Evolutionary conservation across 129 eudicot species (phyloP), one percentile per base, ranked within the genome.

Genomic region (Rutidosis leptorrhynchoides): DNA sequence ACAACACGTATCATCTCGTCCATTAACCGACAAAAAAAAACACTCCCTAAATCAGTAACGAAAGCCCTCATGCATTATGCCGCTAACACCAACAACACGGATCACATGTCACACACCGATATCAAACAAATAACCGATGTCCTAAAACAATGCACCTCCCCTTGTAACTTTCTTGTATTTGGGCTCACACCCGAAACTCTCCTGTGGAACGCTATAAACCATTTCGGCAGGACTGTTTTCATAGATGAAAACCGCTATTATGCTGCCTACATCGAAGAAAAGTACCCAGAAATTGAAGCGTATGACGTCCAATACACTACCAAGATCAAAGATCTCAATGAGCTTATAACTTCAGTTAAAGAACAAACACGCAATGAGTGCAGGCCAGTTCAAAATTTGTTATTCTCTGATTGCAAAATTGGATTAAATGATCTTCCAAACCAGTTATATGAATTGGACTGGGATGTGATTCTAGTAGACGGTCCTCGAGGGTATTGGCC

Each of bases 401-500:
- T 94, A 24, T 94, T 94, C 43, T 94, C 99, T 1, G 99, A 94
- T 28, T 94, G 99, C 58, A 86, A 79, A 23, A 78, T 94, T 6
- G 99, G 97, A 25, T 66, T 94, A 3, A 94, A 94, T 28, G 99
- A 94, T 62, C 83, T 94, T 32, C 99, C 99, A 12, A 94, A 94
- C 61, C 99, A 94, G 48, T 64, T 94, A 59, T 94, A 94, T 65
- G 97, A 86, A 58, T 43, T 94, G 28, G 90, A 85, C 7, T 94
- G 99, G 99, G 93, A 94, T 65, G 85, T 94, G 26, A 89, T 94
- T 14, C 62, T 94, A 68, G 90, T 94, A 12, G 99, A 94, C 17
- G 99, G 99, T 20, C 99, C 99, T 2, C 70, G 97, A 7, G 99
- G 97, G 58, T 90, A 94, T 81, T 89, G 95, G 97, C 97, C 96